Evolutionary conservation across 768 basidiomycete genomes (phyloP), one percentile per base, ranked within the genome.

Genomic region (Russula olivacea): DNA sequence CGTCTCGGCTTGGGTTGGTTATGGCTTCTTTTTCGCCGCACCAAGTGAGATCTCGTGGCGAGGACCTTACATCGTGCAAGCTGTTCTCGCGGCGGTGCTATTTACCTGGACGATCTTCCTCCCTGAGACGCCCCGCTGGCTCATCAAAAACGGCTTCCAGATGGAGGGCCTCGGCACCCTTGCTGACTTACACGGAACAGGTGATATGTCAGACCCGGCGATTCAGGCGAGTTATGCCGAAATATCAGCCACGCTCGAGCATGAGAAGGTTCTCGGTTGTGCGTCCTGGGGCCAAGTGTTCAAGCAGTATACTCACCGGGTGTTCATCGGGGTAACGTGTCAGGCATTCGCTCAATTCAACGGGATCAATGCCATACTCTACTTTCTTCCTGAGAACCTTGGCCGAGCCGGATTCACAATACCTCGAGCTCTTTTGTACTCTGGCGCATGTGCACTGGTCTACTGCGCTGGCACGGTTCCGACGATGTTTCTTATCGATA

Each of bases 331-430:
- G 9, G 78, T 80, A 64, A 79, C 78, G 0, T 80, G 80, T 48
- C 84, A 86, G 55, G 40, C 69, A 67, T 81, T 82, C 58, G 80
- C 80, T 1, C 81, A 82, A 64, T 78, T 80, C 70, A 82, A 83
- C 68, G 81, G 81, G 23, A 81, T 83, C 71, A 82, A 82, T 61
- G 80, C 80, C 12, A 79, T 86, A 55, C 74, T 84, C 28, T 85
- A 84, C 68, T 83, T 81, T 69, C 74, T 85, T 12, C 83, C 83
- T 10, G 78, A 78, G 61, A 81, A 79, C 62, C 73, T 83, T 62
- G 76, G 78, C 5, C 77, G 80, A 23, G 78, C 81, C 2, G 81
- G 82, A 14, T 81, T 82, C 72, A 72, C 72, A 25, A 72, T 77
- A 45, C 69, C 75, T 28, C 75, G 72, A 9, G 76, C 80, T 11